These are phyloP conservation scores for Plasmodium adleri DNA, from an alignment of 169 alveolate species.

Conservation along the genomic window DNA sequence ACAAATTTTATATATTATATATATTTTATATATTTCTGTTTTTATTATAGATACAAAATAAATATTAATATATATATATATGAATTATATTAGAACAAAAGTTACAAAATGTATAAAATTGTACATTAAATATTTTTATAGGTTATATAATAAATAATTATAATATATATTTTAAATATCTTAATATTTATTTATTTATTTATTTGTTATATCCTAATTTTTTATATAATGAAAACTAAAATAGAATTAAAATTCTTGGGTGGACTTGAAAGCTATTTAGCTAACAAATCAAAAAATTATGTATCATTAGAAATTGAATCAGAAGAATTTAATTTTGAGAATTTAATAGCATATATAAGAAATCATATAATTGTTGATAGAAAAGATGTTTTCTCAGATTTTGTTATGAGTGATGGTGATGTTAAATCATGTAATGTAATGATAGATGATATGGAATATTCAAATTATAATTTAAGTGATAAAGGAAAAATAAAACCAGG, in stretches of 20 bases:
- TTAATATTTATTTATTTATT: background rate
- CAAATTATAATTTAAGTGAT: constrained; percentile 77
- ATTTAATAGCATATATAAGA: constrained; percentile 82
- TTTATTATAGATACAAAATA: too few relatives aligned
- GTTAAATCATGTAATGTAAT: constrained; percentile 57
- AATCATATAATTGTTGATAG: constrained; percentile 79
- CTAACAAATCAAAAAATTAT: constrained; percentile 36
- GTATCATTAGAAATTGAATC: constrained; percentile 71
- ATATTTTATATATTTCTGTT: too few relatives aligned
- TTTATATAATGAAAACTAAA: constrained; percentile 35
- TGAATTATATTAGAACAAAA: too few relatives aligned
- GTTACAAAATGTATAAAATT: too few relatives aligned
- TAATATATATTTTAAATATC: background rate
- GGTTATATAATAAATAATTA: background rate
- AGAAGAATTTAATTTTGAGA: constrained; percentile 71
- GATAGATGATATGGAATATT: constrained; percentile 55
- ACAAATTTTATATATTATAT: too few relatives aligned
- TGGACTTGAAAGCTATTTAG: constrained; percentile 75
- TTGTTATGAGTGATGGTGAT: constrained; percentile 41
- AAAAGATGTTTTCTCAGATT: constrained; percentile 80
- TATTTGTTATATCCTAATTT: background rate
- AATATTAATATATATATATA: too few relatives aligned
- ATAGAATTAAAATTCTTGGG: constrained; percentile 77
- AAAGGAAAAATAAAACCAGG: constrained; percentile 90
- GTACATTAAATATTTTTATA: too few relatives aligned